Percentiles rank a stretch among this genome's conserved stretches.
These are phyloP conservation scores for Penicillium alfredii DNA, from an alignment of 495 filamentous ascomycete species.

Conservation along the genomic window DNA sequence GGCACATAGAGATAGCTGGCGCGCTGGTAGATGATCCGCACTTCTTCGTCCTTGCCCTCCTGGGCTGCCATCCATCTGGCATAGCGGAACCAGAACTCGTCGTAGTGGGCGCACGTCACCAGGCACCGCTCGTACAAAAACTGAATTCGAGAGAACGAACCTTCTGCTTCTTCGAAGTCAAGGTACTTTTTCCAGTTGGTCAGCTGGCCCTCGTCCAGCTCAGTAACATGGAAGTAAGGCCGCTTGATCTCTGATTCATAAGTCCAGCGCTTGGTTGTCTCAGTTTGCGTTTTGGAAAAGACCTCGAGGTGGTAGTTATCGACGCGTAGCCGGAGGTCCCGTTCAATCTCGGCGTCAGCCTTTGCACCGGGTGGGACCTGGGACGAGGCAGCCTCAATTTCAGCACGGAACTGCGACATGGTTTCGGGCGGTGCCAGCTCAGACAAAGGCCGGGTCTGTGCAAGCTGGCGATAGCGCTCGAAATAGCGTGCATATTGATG, in stretches of 20 bases:
- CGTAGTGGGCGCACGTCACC: slow-evolving; percentile 87
- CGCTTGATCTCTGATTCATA: slow-evolving; percentile 94
- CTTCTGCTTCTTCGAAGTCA: slow-evolving; percentile 89
- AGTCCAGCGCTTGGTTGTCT: slow-evolving; percentile 91
- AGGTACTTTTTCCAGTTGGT: slow-evolving; percentile 96
- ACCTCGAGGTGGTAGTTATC: slow-evolving; percentile 75
- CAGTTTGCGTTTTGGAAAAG: slow-evolving; percentile 76
- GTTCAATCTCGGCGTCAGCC: slow-evolving; percentile 74
- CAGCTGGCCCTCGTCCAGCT: slow-evolving; percentile 79
- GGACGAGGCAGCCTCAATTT: slow-evolving; percentile 55
- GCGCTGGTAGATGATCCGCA: slow-evolving; percentile 87
- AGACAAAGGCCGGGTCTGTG: slow-evolving; percentile 61
- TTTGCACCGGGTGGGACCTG: slow-evolving; percentile 42
- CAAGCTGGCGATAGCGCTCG: slow-evolving; percentile 77
- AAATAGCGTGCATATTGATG: slow-evolving; percentile 96
- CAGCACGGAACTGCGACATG: slow-evolving; percentile 60
- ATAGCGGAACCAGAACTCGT: slow-evolving; percentile 97
- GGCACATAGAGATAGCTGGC: slow-evolving; percentile 80
- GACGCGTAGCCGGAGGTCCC: slow-evolving; percentile 71
- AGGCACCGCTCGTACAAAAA: slow-evolving; percentile 93
- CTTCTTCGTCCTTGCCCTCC: slow-evolving; percentile 77
- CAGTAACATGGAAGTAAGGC: slow-evolving; percentile 94
- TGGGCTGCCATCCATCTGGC: slow-evolving; percentile 94
- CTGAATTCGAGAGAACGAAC: slow-evolving; percentile 64
- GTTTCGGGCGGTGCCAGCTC: slow-evolving; percentile 68